Conservation (phyloP, 208 protist genomes). For the Crithidia sp. region DNA sequence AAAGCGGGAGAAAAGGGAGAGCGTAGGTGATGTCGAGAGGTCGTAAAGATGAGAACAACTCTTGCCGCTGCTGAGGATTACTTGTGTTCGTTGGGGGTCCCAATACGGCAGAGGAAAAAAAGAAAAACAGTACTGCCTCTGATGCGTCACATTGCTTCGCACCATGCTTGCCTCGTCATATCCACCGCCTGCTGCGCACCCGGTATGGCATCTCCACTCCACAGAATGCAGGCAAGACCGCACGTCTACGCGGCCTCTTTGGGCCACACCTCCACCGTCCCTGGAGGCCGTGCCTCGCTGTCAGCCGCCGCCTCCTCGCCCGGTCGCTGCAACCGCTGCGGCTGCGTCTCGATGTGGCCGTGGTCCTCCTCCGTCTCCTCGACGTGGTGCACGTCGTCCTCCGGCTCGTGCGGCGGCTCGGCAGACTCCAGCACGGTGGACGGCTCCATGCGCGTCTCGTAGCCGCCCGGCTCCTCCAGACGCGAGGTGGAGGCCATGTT, state of each 20-base stretch:
- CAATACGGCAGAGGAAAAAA: no score
- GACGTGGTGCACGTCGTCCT: conserved; percentile 18
- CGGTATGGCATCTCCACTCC: no score
- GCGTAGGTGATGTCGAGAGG: no score
- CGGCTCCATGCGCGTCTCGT: conserved; percentile 17
- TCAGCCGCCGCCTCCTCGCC: background rate
- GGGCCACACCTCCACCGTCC: conserved; percentile 15
- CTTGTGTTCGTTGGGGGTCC: no score
- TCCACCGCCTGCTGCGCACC: no score
- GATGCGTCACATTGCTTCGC: no score
- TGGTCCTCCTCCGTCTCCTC: conserved; percentile 33
- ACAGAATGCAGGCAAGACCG: no score
- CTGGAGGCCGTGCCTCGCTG: conserved; percentile 7
- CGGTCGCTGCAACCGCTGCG: conserved; percentile 29
- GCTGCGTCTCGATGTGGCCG: conserved; percentile 41
- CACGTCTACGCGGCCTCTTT: background rate
- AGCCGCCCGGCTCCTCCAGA: conserved; percentile 20
- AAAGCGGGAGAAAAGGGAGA: no score
- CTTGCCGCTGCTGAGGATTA: no score
- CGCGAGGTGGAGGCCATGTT: conserved; percentile 1
- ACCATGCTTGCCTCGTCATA: no score
- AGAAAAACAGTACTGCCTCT: no score
- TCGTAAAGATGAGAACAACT: no score
- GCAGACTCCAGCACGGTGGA: conserved; percentile 11
- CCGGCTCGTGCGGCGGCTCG: conserved; percentile 28